phyloP scores from a whole-genome alignment of 2,329 filamentous ascomycete genomes.

The Pyricularia pennisetigena region DNA sequence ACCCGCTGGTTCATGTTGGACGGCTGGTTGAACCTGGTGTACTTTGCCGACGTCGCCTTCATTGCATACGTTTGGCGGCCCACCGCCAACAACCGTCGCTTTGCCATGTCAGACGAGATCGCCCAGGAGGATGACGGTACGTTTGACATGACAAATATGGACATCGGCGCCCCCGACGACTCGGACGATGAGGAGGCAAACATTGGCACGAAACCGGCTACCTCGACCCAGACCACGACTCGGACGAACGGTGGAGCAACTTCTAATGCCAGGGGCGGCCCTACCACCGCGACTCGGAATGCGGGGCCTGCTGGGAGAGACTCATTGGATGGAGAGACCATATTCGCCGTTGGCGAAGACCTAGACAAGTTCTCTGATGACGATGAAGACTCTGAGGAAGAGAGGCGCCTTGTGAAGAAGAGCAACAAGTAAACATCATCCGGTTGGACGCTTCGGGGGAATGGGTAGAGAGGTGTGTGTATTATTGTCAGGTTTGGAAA shows the following conservation, averaged over 20 bases:
- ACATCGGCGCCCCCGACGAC: slow-evolving; percentile 67
- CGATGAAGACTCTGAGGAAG: slow-evolving; percentile 38
- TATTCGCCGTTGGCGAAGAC: slow-evolving; percentile 87
- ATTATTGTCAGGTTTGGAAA: background rate
- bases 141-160: slow-evolving; percentile 92
- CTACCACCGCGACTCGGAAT: slow-evolving; percentile 20
- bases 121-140: slow-evolving; percentile 93
- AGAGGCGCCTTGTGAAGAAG: slow-evolving; percentile 42
- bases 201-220: slow-evolving; percentile 27
- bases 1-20: slow-evolving; percentile 95
- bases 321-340: slow-evolving; percentile 76
- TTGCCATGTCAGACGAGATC: slow-evolving; percentile 98
- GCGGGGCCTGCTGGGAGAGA: slow-evolving; percentile 26
- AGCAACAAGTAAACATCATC: slow-evolving; percentile 23
- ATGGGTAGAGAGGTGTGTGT: slow-evolving; percentile 24
- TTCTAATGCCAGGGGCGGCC: slow-evolving; percentile 1
- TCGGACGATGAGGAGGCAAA: slow-evolving; percentile 50
- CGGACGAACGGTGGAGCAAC: slow-evolving; percentile 12
- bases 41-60: slow-evolving; percentile 86
- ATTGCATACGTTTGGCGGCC: slow-evolving; percentile 95
- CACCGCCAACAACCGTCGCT: slow-evolving; percentile 90
- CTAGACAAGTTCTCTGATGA: slow-evolving; percentile 75
- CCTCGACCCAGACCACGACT: slow-evolving; percentile 1
- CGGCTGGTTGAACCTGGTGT: slow-evolving; percentile 94
- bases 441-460: slow-evolving; percentile 32